Evolutionary conservation across 164 flowering plant genomes (phyloP).

Genomic region (Brasenia schreberi): DNA sequence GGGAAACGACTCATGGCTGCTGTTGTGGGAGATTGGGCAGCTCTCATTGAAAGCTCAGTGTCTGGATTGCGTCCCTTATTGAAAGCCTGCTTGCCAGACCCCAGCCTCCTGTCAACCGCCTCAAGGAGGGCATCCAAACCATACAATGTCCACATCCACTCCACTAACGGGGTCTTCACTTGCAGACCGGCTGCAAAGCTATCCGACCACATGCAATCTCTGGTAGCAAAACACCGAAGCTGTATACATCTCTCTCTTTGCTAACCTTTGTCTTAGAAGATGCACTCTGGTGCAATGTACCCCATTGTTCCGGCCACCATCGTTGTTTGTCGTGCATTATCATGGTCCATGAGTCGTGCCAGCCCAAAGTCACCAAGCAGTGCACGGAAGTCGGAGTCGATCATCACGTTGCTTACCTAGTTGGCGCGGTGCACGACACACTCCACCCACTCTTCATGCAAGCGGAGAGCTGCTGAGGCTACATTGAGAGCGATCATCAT

Average conservation of each 20-base stretch:
- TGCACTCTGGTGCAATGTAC: constrained; percentile 73
- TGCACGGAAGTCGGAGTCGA: constrained; percentile 52
- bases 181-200: constrained; percentile 10
- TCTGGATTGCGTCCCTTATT: constrained; percentile 28
- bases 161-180: constrained; percentile 23
- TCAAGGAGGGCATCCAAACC: constrained; percentile 27
- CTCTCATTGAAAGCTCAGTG: constrained; percentile 25
- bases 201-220: constrained; percentile 42
- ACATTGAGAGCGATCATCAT: constrained; percentile 41
- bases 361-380: constrained; percentile 76
- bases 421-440: constrained; percentile 79
- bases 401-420: constrained; percentile 67
- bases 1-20: constrained; percentile 25
- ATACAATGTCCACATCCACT: constrained; percentile 45
- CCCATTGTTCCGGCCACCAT: constrained; percentile 76
- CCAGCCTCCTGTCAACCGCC: constrained; percentile 35
- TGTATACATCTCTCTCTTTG: constrained; percentile 50
- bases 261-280: constrained; percentile 40
- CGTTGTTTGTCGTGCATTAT: constrained; percentile 20
- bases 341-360: constrained; percentile 48
- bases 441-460: constrained; percentile 71
- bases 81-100: constrained; percentile 26
- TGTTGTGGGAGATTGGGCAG: constrained; percentile 27
- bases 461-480: constrained; percentile 54
- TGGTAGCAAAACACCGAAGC: constrained; percentile 41